Evolutionary conservation across 345 rosid species (phyloP), one percentile per base, ranked within the genome.

Genomic region (Leavenworthia alabamica): DNA sequence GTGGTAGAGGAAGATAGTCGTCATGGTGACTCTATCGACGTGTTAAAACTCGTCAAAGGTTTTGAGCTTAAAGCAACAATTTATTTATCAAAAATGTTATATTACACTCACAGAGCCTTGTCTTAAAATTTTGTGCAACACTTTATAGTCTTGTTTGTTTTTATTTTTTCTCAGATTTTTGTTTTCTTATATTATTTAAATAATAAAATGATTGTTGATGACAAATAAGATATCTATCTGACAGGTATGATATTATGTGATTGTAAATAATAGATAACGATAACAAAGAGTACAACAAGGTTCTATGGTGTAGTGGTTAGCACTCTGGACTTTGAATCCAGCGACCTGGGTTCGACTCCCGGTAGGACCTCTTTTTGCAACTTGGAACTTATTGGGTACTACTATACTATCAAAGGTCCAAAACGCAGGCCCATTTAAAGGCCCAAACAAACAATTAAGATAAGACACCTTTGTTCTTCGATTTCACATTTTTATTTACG

Each of bases 231-330:
- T n/a, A n/a, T n/a, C n/a, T n/a, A n/a, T n/a, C n/a, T n/a, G n/a
- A n/a, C n/a, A n/a, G n/a, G n/a, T n/a, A n/a, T n/a, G n/a, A n/a
- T n/a, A n/a, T n/a, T n/a, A n/a, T n/a, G n/a, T n/a, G n/a, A n/a
- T n/a, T n/a, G n/a, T n/a, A n/a, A n/a, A n/a, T n/a, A n/a, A n/a
- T n/a, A n/a, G n/a, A 7, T 1, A 4, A 10, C 0, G 2, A 7
- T 17, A 10, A 10, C 1, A 49, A 4, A 19, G 15, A 1, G 40
- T 51, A 0, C 56, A 29, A 31, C 5, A 29, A 1, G 93, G 88
- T 86, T 92, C 84, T 81, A 81, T 86, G 96, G 97, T 90, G 95
- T 88, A 83, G 92, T 87, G 96, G 99, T 90, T 87, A 90, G 97
- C 96, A 87, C 92, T 90, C 85, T 86, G 97, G 92, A 87, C 90